Conservation (phyloP, 441 rosid species). For the Dalechampia spathulata region DNA sequence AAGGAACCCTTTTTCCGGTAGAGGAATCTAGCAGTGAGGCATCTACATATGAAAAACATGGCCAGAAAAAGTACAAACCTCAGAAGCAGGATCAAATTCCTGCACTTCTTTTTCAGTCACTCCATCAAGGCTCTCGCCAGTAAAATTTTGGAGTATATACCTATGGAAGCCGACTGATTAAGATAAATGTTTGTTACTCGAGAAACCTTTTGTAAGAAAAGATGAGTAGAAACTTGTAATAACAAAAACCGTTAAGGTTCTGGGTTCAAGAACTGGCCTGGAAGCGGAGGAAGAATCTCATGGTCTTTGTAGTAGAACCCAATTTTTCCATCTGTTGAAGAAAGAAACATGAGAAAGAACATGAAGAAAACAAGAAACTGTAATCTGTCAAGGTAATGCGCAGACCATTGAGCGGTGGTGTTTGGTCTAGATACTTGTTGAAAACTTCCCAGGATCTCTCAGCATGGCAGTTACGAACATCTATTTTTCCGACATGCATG, state of each 20-base stretch:
- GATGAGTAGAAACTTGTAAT: no score
- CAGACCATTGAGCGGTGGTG: constrained; percentile 70
- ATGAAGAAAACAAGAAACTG: constrained; percentile 5
- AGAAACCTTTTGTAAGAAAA: no score
- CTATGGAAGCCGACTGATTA: constrained; percentile 77
- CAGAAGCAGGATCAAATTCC: constrained; percentile 80
- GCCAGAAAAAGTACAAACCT: constrained; percentile 35
- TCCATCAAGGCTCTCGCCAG: constrained; percentile 33
- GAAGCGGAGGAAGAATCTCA: constrained; percentile 93
- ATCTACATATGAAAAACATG: constrained; percentile 4
- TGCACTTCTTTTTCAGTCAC: constrained; percentile 46
- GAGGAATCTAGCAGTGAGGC: background rate
- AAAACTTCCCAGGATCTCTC: constrained; percentile 78
- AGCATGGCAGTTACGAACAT: constrained; percentile 57
- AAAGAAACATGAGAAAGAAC: constrained; percentile 21
- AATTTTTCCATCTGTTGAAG: constrained; percentile 64
- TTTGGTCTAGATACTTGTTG: constrained; percentile 54
- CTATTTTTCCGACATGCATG: constrained; percentile 25
- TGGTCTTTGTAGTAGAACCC: constrained; percentile 92
- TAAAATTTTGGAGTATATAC: constrained; percentile 55
- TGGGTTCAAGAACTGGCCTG: constrained; percentile 41
- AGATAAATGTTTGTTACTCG: constrained; percentile 8
- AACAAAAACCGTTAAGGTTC: no score
- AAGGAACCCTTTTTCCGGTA: constrained; percentile 1
- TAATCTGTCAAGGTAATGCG: background rate